Evolutionary conservation across 768 basidiomycete genomes (phyloP), one percentile per base, ranked within the genome.

Genomic region (Guyanaporus albipodus): DNA sequence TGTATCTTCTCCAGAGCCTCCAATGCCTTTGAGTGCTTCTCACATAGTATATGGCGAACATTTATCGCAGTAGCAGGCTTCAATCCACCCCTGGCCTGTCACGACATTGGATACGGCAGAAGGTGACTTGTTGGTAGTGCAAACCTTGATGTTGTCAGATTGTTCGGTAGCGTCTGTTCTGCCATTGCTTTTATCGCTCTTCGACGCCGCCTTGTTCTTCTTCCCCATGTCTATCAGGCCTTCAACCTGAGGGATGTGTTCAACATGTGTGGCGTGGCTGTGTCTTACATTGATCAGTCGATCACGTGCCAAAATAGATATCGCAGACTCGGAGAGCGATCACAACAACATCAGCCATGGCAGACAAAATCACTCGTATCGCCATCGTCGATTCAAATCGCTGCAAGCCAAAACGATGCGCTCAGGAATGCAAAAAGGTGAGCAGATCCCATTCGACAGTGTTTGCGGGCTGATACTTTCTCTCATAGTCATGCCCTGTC

Each of bases 391-490:
- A 92, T 66, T 58, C 86, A 8, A 92, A 94, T 74, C 79, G 83
- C 45, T 97, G 95, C 75, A 95, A 96, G 66, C 96, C 96, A 17
- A 98, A 99, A 70, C 76, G 90, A 70, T 93, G 91, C 58, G 88
- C 93, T 21, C 94, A 95, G 64, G 96, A 98, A 71, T 99, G 96
- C 73, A 98, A 95, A 78, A 95, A 97, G 76, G 90, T 86, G 54
- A 47, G 54, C 12, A 37, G 40, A 54, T 48, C 29, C 37, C 19
- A 41, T 56, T 52, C 37, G 42, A 23, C 23, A 3, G 21, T 26
- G 23, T 12, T 19, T 8, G 28, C 61, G 54, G 28, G 34, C 35
- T 48, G 40, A 54, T 53, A 21, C 3, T 53, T 31, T 18, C 31
- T n/a, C 42, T 42, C 42, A 54, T 52, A 85, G 84, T 87, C 87